Evolutionary conservation across 805 yeast genomes (phyloP).

Genomic region (Brettanomyces nanus): DNA sequence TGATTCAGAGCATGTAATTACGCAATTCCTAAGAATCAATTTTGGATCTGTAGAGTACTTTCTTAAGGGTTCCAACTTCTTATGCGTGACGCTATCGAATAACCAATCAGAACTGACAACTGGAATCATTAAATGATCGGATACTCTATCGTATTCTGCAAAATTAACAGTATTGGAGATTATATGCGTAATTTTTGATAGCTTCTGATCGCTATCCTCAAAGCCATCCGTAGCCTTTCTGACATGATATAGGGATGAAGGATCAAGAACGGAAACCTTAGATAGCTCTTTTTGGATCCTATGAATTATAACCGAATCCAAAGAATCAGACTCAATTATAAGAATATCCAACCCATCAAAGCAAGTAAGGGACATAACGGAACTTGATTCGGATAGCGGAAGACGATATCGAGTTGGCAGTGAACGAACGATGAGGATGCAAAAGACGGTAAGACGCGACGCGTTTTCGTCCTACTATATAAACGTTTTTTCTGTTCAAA

Average conservation of each 20-base stretch:
- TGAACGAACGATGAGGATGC: no score
- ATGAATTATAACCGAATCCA: constrained; percentile 2
- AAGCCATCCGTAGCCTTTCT: constrained; percentile 10
- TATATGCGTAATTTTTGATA: constrained; percentile 33
- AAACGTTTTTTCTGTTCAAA: no score
- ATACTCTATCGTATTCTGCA: constrained; percentile 34
- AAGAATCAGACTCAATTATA: constrained; percentile 7
- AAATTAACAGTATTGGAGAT: constrained; percentile 46
- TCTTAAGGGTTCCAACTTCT: constrained; percentile 40
- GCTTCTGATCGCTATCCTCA: constrained; percentile 9
- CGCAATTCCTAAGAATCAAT: constrained; percentile 53
- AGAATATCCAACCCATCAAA: constrained; percentile 7
- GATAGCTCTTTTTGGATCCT: background rate
- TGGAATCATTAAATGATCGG: constrained; percentile 51
- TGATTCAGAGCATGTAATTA: constrained; percentile 45
- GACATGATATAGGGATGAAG: constrained; percentile 1
- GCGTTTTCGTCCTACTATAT: no score
- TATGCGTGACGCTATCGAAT: constrained; percentile 32
- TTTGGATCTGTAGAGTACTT: constrained; percentile 67
- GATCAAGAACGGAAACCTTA: background rate
- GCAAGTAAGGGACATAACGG: no score
- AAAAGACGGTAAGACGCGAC: no score
- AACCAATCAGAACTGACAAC: constrained; percentile 61
- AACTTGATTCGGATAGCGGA: no score
- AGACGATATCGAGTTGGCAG: no score